These are phyloP conservation scores for Tephrocybe rancida DNA, from an alignment of 768 basidiomycete species.

Conservation along the genomic window DNA sequence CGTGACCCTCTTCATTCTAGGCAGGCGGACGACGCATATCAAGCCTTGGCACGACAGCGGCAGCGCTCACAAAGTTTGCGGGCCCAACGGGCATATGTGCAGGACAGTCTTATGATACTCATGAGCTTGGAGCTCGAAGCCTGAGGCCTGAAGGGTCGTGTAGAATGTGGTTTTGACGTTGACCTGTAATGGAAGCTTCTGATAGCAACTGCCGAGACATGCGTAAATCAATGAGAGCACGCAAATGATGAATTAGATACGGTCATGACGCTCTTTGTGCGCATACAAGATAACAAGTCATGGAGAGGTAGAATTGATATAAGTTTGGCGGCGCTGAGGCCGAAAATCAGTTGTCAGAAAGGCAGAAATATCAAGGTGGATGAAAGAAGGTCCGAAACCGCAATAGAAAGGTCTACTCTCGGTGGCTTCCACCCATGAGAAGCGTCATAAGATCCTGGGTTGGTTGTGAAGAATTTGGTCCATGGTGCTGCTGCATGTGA, in stretches of 20 bases:
- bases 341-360: slow-evolving; percentile 6
- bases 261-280: slow-evolving; percentile 12
- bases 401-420: slow-evolving; percentile 51
- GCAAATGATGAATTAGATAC: slow-evolving; percentile 20
- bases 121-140: not conserved
- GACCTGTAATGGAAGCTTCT: slow-evolving; percentile 7
- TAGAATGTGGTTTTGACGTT: not conserved
- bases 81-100: too few species aligned
- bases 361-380: slow-evolving; percentile 9
- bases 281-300: slow-evolving; percentile 16
- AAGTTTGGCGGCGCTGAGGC: not conserved
- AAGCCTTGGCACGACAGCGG: too few species aligned
- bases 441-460: slow-evolving; percentile 82
- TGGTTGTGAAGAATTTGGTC: slow-evolving; percentile 50
- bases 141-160: not conserved
- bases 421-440: slow-evolving; percentile 72
- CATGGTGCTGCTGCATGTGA: slow-evolving; percentile 68
- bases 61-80: too few species aligned
- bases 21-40: too few species aligned
- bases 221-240: slow-evolving; percentile 1
- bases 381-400: slow-evolving; percentile 11
- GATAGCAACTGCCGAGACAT: not conserved
- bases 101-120: too few species aligned
- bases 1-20: too few species aligned
- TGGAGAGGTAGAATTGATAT: slow-evolving; percentile 13